These are phyloP conservation scores for Stephanodiscus minutulus DNA, from an alignment of 108 stramenopile genomes.

Conservation along the genomic window DNA sequence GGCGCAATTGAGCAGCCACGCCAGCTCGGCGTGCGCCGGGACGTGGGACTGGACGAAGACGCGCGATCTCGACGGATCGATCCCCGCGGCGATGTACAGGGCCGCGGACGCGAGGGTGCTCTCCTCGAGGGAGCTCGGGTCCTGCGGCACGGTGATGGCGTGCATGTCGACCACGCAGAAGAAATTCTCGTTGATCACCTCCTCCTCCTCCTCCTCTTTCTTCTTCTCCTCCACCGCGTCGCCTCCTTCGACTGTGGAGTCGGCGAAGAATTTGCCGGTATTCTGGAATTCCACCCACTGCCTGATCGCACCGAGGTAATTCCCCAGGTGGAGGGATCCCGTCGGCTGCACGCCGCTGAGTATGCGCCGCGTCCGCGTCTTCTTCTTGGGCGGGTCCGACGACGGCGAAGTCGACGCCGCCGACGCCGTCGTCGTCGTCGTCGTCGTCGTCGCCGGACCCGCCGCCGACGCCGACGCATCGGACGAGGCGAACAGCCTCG, in stretches of 20 bases:
- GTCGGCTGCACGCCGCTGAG: constrained; percentile 98
- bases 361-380: constrained; percentile 67
- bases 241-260: too few relatives aligned
- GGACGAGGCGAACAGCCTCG: background rate
- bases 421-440: background rate
- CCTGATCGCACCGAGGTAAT: constrained; percentile 97
- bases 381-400: background rate
- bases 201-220: constrained; percentile 52
- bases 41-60: constrained; percentile 98
- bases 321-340: constrained; percentile 96
- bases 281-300: constrained; percentile 97
- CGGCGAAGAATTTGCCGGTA: constrained; percentile 57
- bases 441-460: background rate
- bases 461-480: background rate
- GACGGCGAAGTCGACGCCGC: too few relatives aligned
- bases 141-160: constrained; percentile 98
- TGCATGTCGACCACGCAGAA: constrained; percentile 99
- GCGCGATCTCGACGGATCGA: constrained; percentile 86
- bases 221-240: background rate
- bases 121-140: constrained; percentile 87
- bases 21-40: constrained; percentile 94
- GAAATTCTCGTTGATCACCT: constrained; percentile 80
- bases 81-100: constrained; percentile 89
- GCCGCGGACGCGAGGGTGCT: constrained; percentile 82
- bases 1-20: constrained; percentile 97